A percentile compares a stretch with the other conserved stretches of the same genome.
These are phyloP conservation scores for Acidomyces sp. DNA, from an alignment of 495 filamentous ascomycete species.

Conservation along the genomic window DNA sequence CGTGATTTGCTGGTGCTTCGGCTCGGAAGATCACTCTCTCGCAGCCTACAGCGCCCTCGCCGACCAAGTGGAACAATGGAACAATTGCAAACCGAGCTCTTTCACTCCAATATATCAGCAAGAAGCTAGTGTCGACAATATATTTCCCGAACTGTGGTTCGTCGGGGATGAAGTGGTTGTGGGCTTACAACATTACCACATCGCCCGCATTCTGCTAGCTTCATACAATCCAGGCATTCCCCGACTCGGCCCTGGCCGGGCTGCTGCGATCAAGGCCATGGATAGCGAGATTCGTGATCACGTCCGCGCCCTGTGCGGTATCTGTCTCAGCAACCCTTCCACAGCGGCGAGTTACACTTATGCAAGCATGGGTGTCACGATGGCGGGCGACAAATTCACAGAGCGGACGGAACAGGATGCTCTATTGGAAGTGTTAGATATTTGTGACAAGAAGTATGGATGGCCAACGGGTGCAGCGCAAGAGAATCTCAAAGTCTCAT, in stretches of 20 bases:
- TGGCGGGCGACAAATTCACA: slow-evolving; percentile 37
- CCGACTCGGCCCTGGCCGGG: slow-evolving; percentile 26
- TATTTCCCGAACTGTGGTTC: slow-evolving; percentile 33
- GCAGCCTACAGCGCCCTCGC: slow-evolving; percentile 11
- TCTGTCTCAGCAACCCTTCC: slow-evolving; percentile 37
- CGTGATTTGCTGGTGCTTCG: slow-evolving; percentile 41
- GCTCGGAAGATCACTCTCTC: slow-evolving; percentile 16
- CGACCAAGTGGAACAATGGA: slow-evolving; percentile 11
- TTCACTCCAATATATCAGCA: slow-evolving; percentile 19
- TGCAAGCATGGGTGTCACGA: slow-evolving; percentile 19
- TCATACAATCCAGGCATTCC: slow-evolving; percentile 33
- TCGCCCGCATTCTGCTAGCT: slow-evolving; percentile 31
- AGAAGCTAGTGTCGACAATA: slow-evolving; percentile 14
- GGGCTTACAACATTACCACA: slow-evolving; percentile 29
- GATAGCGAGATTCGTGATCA: slow-evolving; percentile 31
- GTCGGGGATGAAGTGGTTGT: slow-evolving; percentile 30
- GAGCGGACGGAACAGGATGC: slow-evolving; percentile 33
- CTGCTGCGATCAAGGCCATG: slow-evolving; percentile 15
- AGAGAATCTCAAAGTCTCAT: slow-evolving; percentile 6
- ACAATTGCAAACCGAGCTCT: slow-evolving; percentile 12
- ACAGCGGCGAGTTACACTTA: slow-evolving; percentile 32
- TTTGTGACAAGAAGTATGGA: slow-evolving; percentile 34
- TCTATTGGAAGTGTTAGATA: slow-evolving; percentile 31
- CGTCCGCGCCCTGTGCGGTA: slow-evolving; percentile 39
- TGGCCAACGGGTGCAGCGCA: slow-evolving; percentile 28